Conservation (phyloP, 352 stramenopile species). For the Phytophthora lateralis region DNA sequence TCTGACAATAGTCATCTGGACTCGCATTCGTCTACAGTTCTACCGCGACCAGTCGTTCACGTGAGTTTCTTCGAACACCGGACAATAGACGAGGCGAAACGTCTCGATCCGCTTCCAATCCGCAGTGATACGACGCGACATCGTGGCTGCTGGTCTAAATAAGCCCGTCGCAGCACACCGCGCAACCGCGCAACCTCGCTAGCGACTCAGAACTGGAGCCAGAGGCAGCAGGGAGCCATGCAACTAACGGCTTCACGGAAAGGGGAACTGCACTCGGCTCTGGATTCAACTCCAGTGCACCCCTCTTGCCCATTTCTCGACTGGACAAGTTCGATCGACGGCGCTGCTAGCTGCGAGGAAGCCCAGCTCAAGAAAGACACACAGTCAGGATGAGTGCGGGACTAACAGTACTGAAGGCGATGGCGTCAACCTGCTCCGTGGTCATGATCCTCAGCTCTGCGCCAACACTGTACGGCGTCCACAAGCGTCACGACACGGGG, state of each 20-base stretch:
- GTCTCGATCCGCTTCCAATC: slow-evolving; percentile 21
- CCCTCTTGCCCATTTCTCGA: slow-evolving; percentile 13
- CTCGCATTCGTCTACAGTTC: slow-evolving; percentile 10
- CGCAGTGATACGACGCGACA: slow-evolving; percentile 12
- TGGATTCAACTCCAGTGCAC: not conserved
- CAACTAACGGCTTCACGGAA: not conserved
- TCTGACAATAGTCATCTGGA: too few species aligned
- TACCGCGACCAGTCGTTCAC: too few species aligned
- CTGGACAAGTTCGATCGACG: not conserved
- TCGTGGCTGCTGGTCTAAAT: slow-evolving; percentile 2
- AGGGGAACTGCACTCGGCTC: not conserved
- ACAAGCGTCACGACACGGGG: slow-evolving; percentile 34
- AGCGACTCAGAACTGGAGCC: slow-evolving; percentile 5
- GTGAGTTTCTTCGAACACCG: not conserved
- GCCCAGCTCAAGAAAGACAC: not conserved
- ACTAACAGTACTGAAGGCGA: slow-evolving; percentile 29
- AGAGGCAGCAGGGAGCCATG: not conserved
- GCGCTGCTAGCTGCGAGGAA: not conserved
- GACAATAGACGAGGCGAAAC: slow-evolving; percentile 23
- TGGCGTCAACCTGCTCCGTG: slow-evolving; percentile 42
- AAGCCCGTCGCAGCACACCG: slow-evolving; percentile 1
- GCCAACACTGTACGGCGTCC: slow-evolving; percentile 39
- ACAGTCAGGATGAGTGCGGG: slow-evolving; percentile 28
- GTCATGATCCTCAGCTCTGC: slow-evolving; percentile 39
- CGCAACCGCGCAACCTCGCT: too few species aligned